Base-by-base conservation (phyloP, 2,329 filamentous ascomycete species). In the Arthrobotrys pseudoclavata region DNA sequence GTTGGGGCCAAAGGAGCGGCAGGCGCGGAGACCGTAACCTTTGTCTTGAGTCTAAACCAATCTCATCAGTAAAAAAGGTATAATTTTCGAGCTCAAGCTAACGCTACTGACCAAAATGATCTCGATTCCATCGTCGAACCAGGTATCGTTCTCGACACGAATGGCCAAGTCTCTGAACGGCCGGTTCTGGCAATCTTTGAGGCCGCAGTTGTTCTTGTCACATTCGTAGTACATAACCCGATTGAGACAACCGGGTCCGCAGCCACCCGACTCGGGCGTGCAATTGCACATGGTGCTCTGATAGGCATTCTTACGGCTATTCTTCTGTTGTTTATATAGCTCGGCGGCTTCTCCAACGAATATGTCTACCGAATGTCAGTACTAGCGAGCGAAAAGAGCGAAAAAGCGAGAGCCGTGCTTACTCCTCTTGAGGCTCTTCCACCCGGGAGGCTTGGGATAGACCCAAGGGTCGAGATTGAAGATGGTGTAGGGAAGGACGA, bases 181-280 rank as follows among this genome's bases (percentile, higher is more conserved):
- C 29, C 96, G 92, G 83, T 99, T 99, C 26, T 89, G 89, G 84
- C 96, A 99, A 60, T 86, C 82, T 20, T 89, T 87, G n/a, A 88
- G 86, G 74, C 90, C 92, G 86, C 96, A 99, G 83, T 97, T 99
- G 71, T 88, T 91, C 55, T 91, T 88, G 83, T 98, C 93, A 83
- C 96, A 99, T 85, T 99, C 96, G 83, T 97, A 98, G 69, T 97
- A 90, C 94, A 98, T 98, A 83, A 94, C 94, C 79, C 94, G 88
- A 83, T 99, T 99, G 82, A 97, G 92, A 84, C 96, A 99, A 81
- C 92, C 88, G 79, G 97, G 93, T 79, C 90, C 92, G 82, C 96
- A 98, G 31, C 72, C 72, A 40, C 93, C 94, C 67, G 91, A 89
- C 66, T 94, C 92, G 5, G 88, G 86, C 48, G 86, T 89, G 85